Base-by-base conservation (phyloP, 1,284 basidiomycete species). In the Cryptococcus sp. region DNA sequence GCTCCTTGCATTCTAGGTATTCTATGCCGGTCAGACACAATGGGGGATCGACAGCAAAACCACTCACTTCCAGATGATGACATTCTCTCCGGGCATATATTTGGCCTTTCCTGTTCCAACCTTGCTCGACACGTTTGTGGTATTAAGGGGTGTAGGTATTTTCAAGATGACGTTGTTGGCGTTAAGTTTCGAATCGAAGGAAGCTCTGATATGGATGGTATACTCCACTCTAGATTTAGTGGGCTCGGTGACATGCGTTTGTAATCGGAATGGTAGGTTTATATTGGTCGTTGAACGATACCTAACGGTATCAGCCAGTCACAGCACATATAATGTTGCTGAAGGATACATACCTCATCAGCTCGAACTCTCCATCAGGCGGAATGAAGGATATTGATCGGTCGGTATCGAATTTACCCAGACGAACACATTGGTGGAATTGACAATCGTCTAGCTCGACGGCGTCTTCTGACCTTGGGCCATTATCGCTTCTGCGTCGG, bases 281-380 rank as follows among this genome's bases (percentile, higher is more conserved):
- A 98, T 88, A 73, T 98, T 97, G 14, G 88, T 86, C 0, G 95
- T 98, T 8, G 91, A 88, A 30, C 96, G 90, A 72, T 99, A 99
- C 65, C 92, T 95, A 46, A 8, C 44, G 38, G 53, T 59, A 43
- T 62, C 56, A 35, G 32, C 45, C 34, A 5, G 4, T 11, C 45
- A 62, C 35, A 33, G 35, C 15, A 11, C 31, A 14, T 11, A 2
- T 10, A n/a, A 33, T 6, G 11, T n/a, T 33, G 14, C 37, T n/a
- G 30, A 33, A 14, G 50, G 61, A 14, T 58, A 74, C 80, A 58
- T 54, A 88, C 89, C 86, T 84, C 96, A 99, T 98, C 43, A 99
- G 81, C 76, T 98, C 96, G 70, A 98, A 99, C 74, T 98, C 96
- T 43, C 96, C 96, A 70, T 99, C 96, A 1, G 96, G 96, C 1